Evolutionary conservation across 2,329 filamentous ascomycete species (phyloP), one percentile per base, ranked within the genome.

Genomic region (Diaporthe capsici): DNA sequence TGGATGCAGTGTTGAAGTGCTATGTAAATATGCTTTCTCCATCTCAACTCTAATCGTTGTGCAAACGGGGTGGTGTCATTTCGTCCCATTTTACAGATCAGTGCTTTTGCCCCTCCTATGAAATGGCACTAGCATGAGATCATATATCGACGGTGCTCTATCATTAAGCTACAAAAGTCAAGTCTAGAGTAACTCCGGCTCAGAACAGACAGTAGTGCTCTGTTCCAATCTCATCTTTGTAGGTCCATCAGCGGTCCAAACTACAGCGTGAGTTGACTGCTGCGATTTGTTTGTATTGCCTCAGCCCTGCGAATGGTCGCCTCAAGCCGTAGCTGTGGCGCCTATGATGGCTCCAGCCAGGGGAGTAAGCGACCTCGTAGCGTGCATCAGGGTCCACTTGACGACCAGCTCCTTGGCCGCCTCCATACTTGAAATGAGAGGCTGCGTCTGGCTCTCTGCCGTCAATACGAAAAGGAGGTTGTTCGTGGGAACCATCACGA

Each of bases 401-500:
- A 78, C 63, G 42, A 82, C 76, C 37, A 83, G 58, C 42, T 72
- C 77, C 53, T 72, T 76, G 42, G 71, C 76, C 47, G 42, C 47
- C 15, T 58, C 75, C 61, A 57, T 37, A 13, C 49, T 53, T 17
- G 31, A 10, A 6, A 55, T 39, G 0, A 51, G 44, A 53, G 67
- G 67, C 9, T 53, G 42, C 39, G 31, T 57, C 22, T 37, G 53
- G 37, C 67, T 53, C 44, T 17, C 28, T 2, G 28, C 57, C 28
- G 17, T 34, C 4, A 71, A 12, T 22, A 55, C 28, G 15, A 71
- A 74, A 9, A 74, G 28, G 4, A 39, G 68, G 71, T 83, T 79
- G 71, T 85, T 85, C 6, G 82, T 84, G 2, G 82, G 80, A 22
- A 71, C 79, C 82, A 85, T 84, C 34, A 81, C 73, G 15, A 82